Percentiles rank a stretch among this genome's conserved stretches.
Conservation (phyloP, 108 stramenopile species). For the Licmophora abbreviata region DNA sequence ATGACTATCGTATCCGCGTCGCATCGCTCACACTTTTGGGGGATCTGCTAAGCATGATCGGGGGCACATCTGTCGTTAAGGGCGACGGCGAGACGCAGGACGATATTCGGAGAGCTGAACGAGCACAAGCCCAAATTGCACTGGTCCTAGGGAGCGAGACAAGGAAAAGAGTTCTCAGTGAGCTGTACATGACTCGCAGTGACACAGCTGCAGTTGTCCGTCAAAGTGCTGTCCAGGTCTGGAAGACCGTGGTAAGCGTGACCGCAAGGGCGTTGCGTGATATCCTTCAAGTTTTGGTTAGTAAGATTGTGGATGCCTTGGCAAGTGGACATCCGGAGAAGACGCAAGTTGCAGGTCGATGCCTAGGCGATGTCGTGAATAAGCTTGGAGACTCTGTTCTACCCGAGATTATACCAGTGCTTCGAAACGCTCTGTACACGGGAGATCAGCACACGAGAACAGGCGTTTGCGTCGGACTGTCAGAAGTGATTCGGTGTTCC, state of each 20-base stretch:
- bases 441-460: constrained; percentile 77
- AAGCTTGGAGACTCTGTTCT: constrained; percentile 97
- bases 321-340: constrained; percentile 80
- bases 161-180: constrained; percentile 79
- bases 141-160: constrained; percentile 77
- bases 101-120: constrained; percentile 77
- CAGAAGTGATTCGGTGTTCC: constrained; percentile 87
- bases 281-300: constrained; percentile 87
- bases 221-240: constrained; percentile 91
- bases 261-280: constrained; percentile 91
- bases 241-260: constrained; percentile 97
- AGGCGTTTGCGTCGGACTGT: constrained; percentile 95
- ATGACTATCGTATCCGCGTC: constrained; percentile 91
- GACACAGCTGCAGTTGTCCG: constrained; percentile 89
- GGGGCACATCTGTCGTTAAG: constrained; percentile 81
- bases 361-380: constrained; percentile 93
- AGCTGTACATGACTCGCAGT: constrained; percentile 89
- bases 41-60: constrained; percentile 91
- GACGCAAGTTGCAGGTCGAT: constrained; percentile 90
- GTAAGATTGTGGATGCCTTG: constrained; percentile 75
- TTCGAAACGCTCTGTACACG: constrained; percentile 77
- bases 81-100: constrained; percentile 86
- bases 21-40: constrained; percentile 92
- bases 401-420: constrained; percentile 91
- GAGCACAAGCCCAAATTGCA: constrained; percentile 81